phyloP scores from a whole-genome alignment of 2,329 filamentous ascomycete genomes.

The Furcasterigmium furcatum region DNA sequence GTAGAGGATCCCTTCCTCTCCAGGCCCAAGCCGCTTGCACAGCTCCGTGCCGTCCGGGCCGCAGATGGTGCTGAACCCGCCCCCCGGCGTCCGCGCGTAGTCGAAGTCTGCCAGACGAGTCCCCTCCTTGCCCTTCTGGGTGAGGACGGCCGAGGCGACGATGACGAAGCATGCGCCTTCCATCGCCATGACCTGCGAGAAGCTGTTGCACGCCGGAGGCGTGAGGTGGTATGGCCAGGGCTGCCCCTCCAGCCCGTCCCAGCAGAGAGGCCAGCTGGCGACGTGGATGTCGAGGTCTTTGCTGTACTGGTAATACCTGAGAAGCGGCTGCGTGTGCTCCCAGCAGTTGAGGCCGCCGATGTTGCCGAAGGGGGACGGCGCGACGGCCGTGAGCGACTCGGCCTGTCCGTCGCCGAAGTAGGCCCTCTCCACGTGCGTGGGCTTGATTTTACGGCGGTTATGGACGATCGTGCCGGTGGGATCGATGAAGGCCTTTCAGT shows the following conservation, averaged over 20 bases:
- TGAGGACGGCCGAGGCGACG: conserved; percentile 33
- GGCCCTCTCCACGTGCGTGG: conserved; percentile 43
- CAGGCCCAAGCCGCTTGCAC: conserved; percentile 17
- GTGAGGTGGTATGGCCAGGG: conserved; percentile 31
- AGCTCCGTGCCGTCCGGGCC: conserved; percentile 24
- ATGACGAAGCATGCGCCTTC: conserved; percentile 41
- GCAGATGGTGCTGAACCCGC: conserved; percentile 26
- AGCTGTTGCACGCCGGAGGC: conserved; percentile 27
- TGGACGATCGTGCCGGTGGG: conserved; percentile 40
- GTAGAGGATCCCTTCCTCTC: conserved; percentile 29
- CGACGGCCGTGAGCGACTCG: conserved; percentile 51
- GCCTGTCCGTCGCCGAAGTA: conserved; percentile 54
- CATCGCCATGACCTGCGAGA: conserved; percentile 38
- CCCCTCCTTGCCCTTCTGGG: conserved; percentile 28
- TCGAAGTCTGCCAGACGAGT: conserved; percentile 12
- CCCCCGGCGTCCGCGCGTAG: conserved; percentile 13
- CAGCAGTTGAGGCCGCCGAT: conserved; percentile 55
- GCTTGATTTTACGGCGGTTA: conserved; percentile 48
- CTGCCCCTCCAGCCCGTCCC: conserved; percentile 27
- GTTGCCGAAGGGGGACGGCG: conserved; percentile 44
- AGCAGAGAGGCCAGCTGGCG: conserved; percentile 25
- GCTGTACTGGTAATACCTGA: conserved; percentile 20
- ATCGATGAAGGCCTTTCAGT: conserved; percentile 43
- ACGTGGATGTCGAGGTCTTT: conserved; percentile 23
- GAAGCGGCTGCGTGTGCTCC: conserved; percentile 36